Base-by-base conservation (phyloP, 768 basidiomycete species). In the Rhizopogon vinicolor region DNA sequence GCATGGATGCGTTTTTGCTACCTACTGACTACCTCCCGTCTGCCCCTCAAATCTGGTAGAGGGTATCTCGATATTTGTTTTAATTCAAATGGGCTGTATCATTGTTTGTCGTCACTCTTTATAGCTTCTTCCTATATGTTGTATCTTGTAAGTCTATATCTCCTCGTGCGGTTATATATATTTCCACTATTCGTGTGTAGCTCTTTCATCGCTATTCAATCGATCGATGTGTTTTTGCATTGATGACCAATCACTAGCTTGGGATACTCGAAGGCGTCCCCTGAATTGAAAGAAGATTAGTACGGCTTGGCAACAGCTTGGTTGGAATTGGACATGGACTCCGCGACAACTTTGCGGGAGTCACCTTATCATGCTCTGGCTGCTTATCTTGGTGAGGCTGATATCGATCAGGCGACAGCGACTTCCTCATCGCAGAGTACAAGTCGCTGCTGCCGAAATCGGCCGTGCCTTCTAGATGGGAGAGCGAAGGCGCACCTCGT, bases 1-100 rank as follows among this genome's bases (percentile, higher is more conserved):
- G 91, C 58, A 89, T 93, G 75, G 88, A 93, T 63, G 89, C 91
- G 4, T 92, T 92, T 72, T 74, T 93, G 45, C 76, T 93, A 39
- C 91, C 91, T 14, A 70, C 75, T 31, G 86, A 91, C 65, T 91
- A 86, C 62, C 76, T 90, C 50, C 85, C 87, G 2, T 74, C 84
- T 55, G 78, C 82, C 25, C 79, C 85, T 48, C 87, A 88, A 68
- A 90, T 91, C 54, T 91, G 88, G 89, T 91, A 67, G 77, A 56
- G 41, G 56, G 14, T 42, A 39, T 42, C 19, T 5, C 44, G 10
- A 35, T 50, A 19, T 35, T 37, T 37, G 25, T 4, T 12, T 37
- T 37, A 37, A 5, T 12, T n/a, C 51, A 16, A 29, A 8, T 10
- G 14, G 25, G 51, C 44, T 51, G 18, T 44, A 40, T 42, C 60